Evolutionary conservation across 768 basidiomycete species (phyloP).

Genomic region (Podaxis rugospora): DNA sequence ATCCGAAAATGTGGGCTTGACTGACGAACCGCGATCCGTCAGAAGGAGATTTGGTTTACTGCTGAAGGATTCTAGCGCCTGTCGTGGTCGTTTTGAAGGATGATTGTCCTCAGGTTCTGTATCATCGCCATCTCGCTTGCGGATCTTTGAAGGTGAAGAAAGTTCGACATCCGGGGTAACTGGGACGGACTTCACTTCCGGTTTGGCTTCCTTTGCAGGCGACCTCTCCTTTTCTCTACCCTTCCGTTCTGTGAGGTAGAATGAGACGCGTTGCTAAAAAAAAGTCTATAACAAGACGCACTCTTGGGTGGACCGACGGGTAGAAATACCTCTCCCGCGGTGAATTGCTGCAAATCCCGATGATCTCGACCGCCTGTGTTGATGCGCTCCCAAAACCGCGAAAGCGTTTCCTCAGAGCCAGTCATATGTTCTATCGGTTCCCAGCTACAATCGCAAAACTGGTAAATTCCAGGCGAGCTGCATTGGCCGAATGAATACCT

Average conservation of each 20-base stretch:
- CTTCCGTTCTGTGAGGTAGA: background rate
- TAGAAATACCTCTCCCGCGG: slow-evolving; percentile 47
- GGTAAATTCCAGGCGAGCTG: background rate
- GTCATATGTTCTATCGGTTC: slow-evolving; percentile 60
- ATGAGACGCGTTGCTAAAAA: background rate
- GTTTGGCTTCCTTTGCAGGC: background rate
- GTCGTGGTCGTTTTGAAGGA: slow-evolving; percentile 3
- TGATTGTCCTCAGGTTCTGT: background rate
- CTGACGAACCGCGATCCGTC: background rate
- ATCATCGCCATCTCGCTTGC: slow-evolving; percentile 4
- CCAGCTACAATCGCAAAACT: slow-evolving; percentile 41
- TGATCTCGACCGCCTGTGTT: slow-evolving; percentile 46
- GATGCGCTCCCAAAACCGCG: slow-evolving; percentile 47
- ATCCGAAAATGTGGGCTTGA: background rate
- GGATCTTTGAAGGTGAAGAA: background rate
- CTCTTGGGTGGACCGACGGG: slow-evolving; percentile 54
- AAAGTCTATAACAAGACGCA: slow-evolving; percentile 21
- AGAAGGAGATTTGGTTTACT: slow-evolving; percentile 10
- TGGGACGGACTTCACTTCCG: background rate
- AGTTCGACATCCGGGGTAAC: background rate
- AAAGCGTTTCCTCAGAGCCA: slow-evolving; percentile 50
- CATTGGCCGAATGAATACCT: slow-evolving; percentile 21
- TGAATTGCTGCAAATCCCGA: slow-evolving; percentile 44
- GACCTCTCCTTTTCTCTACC: slow-evolving; percentile 7
- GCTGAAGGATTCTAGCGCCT: background rate